A percentile compares a stretch with the other conserved stretches of the same genome.
Conservation (phyloP, 495 filamentous ascomycete species). For the Aspergillus bridgeri region DNA sequence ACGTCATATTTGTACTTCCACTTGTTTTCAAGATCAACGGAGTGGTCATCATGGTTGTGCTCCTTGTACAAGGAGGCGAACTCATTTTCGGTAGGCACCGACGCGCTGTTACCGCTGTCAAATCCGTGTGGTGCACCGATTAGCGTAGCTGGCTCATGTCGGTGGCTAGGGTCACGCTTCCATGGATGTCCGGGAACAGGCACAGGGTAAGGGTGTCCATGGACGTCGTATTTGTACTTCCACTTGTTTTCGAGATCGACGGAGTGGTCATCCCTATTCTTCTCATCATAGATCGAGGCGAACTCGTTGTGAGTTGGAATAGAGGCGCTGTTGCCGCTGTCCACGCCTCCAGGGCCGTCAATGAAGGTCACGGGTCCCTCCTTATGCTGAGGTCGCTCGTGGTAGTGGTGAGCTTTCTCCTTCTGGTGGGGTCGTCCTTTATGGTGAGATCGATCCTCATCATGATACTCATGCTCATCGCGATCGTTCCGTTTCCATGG, state of each 20-base stretch:
- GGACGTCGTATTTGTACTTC: neutral
- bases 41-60: conserved; percentile 7
- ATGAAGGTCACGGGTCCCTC: neutral
- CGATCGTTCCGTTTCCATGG: too few species aligned
- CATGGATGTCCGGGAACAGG: neutral
- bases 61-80: neutral
- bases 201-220: neutral
- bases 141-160: neutral
- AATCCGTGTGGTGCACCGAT: neutral
- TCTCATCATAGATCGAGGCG: neutral
- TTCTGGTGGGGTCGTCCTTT: neutral
- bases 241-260: conserved; percentile 25
- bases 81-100: neutral
- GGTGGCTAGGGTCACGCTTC: neutral
- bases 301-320: neutral
- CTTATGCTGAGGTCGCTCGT: neutral
- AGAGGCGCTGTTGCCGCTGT: conserved; percentile 7
- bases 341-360: conserved; percentile 9
- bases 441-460: too few species aligned
- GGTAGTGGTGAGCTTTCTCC: neutral
- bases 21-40: conserved; percentile 3
- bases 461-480: too few species aligned
- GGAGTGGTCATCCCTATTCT: conserved; percentile 11
- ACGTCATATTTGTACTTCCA: neutral
- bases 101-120: neutral